Conservation (phyloP, 495 filamentous ascomycete genomes). For the Recurvomyces mirabilis region DNA sequence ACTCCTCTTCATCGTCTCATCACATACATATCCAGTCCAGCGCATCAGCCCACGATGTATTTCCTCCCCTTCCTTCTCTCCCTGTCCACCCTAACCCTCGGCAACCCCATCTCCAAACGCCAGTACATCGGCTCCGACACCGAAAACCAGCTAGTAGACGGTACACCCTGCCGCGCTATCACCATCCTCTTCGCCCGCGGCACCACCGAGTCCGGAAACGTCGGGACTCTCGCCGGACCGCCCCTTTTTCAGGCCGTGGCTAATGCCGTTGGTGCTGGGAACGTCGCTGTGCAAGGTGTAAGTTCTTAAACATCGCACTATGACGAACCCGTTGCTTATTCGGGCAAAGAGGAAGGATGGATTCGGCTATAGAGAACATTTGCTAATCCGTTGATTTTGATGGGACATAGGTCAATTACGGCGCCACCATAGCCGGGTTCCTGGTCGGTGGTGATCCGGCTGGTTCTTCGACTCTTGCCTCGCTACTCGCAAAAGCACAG, state of each 20-base stretch:
- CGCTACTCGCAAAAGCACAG: constrained; percentile 16
- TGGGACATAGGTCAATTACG: constrained; percentile 5
- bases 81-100: constrained; percentile 3
- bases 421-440: constrained; percentile 3
- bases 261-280: constrained; percentile 11
- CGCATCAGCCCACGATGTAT: background rate
- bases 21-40: background rate
- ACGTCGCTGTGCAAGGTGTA: constrained; percentile 27
- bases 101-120: constrained; percentile 6
- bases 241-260: constrained; percentile 24
- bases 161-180: constrained; percentile 16
- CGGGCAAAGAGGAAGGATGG: too few relatives aligned
- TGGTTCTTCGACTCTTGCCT: constrained; percentile 1
- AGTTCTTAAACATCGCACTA: background rate
- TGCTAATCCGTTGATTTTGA: background rate
- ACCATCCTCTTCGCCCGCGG: constrained; percentile 32
- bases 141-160: constrained; percentile 9
- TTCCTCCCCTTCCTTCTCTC: background rate
- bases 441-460: background rate
- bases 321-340: too few relatives aligned
- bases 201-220: constrained; percentile 28
- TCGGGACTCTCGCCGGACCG: constrained; percentile 27
- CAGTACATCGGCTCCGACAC: constrained; percentile 4
- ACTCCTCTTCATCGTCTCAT: too few relatives aligned
- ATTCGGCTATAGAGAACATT: too few relatives aligned